Base-by-base conservation (phyloP, 1,139 yeast species). In the Scheffersomyces segobiensis region DNA sequence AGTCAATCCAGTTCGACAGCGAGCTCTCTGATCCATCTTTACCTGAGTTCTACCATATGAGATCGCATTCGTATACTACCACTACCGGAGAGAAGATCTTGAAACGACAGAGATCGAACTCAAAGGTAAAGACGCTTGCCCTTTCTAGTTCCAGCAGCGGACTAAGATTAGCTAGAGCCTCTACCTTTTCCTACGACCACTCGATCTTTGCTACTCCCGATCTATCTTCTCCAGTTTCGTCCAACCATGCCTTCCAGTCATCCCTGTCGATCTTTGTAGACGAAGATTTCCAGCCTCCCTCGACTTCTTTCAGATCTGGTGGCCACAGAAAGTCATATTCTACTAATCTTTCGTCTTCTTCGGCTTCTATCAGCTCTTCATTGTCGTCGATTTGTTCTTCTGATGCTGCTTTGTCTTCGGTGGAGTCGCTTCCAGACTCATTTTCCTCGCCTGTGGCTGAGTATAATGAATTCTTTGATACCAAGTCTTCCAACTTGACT, bases 41-140 rank as follows among this genome's bases (percentile, higher is more conserved):
- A 47, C 26, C 50, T 20, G 26, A 21, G 8, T 42, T 49, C 3
- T 53, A 49, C 48, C 79, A 76, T 61, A 56, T 55, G 52, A 63
- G 80, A 55, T 75, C 78, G 1, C 70, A 67, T 52, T 74, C 79
- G 48, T 74, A 66, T 58, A 70, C 79, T 18, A 75, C 79, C 10
- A 71, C 70, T 26, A 74, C 76, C 6, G 69, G 72, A 51, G 67
- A 72, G 55, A 78, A 77, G 65, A 69, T 77, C 21, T 66, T 77
- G 57, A 78, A 78, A 60, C 67, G 81, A 51, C 81, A 77, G 59
- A 70, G 69, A 59, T 75, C 80, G 6, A 61, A 60, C 32, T 57
- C 72, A 46, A 65, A 57, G 54, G 59, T 59, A 14, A 58, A 54
- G 47, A 50, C 57, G 14, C 22, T 56, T n/a, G 19, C 50, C 18